These are phyloP conservation scores for Apiospora koreana DNA, from an alignment of 2,329 filamentous ascomycete genomes.

Conservation along the genomic window DNA sequence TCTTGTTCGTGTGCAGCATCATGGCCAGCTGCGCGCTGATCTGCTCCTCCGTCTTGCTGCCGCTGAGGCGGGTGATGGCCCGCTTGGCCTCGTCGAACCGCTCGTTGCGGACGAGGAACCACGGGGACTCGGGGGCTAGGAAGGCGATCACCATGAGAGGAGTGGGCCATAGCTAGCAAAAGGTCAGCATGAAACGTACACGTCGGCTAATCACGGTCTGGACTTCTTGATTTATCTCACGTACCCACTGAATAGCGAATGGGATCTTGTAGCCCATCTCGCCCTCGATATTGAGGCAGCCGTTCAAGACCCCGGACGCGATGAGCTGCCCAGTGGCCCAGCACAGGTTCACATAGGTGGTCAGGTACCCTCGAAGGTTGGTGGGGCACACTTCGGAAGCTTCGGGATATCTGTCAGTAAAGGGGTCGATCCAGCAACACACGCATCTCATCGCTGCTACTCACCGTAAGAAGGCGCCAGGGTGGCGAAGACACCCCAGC, in stretches of 20 bases:
- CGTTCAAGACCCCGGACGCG: constrained; percentile 40
- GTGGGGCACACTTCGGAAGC: constrained; percentile 36
- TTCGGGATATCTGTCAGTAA: not conserved
- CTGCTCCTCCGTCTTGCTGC: constrained; percentile 31
- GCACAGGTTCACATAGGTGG: constrained; percentile 47
- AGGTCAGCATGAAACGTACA: not conserved
- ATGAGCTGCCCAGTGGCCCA: constrained; percentile 46
- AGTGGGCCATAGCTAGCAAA: constrained; percentile 37
- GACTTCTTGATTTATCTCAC: not conserved
- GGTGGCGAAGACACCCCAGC: constrained; percentile 34
- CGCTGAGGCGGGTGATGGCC: constrained; percentile 36
- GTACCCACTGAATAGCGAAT: constrained; percentile 45
- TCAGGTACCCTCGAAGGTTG: constrained; percentile 38
- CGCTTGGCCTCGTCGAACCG: constrained; percentile 36
- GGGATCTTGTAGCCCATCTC: constrained; percentile 46
- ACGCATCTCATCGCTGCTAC: too few species aligned
- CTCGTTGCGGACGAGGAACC: constrained; percentile 44
- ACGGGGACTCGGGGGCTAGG: constrained; percentile 49
- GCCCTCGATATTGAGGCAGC: constrained; percentile 33
- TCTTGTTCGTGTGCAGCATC: constrained; percentile 46
- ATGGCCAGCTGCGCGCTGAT: constrained; percentile 42
- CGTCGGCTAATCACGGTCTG: not conserved
- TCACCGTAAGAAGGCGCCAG: constrained; percentile 33
- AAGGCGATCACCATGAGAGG: constrained; percentile 39
- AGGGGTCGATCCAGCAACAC: too few species aligned